A percentile compares a stretch with the other conserved stretches of the same genome.
Conservation (phyloP, 208 protist genomes). For the Trypanosomatidae sp. region DNA sequence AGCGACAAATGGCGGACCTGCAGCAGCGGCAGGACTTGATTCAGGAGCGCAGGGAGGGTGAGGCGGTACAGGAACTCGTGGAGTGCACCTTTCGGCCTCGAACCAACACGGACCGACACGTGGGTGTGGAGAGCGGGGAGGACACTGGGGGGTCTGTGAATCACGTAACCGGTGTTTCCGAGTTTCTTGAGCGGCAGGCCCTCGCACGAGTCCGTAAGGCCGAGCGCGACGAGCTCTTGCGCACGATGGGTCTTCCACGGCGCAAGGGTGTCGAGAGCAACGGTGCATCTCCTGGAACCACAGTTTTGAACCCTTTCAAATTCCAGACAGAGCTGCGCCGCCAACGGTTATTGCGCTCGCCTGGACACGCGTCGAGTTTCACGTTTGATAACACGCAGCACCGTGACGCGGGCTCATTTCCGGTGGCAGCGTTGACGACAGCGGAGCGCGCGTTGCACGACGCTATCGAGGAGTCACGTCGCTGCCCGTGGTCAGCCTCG, state of each 20-base stretch:
- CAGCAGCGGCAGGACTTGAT: slow-evolving; percentile 23
- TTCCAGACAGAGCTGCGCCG: slow-evolving; percentile 20
- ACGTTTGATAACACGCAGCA: not conserved
- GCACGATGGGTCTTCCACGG: slow-evolving; percentile 35
- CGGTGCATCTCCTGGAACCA: not conserved
- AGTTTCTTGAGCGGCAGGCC: slow-evolving; percentile 64
- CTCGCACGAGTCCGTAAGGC: slow-evolving; percentile 43
- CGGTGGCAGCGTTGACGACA: slow-evolving; percentile 4
- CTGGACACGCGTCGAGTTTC: not conserved
- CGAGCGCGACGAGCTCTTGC: slow-evolving; percentile 47
- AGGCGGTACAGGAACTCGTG: slow-evolving; percentile 53
- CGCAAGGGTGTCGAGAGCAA: slow-evolving; percentile 1
- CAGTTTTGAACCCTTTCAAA: slow-evolving; percentile 16
- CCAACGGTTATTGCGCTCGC: slow-evolving; percentile 1
- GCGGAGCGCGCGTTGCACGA: slow-evolving; percentile 24
- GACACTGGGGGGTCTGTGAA: slow-evolving; percentile 26
- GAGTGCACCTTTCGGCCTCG: slow-evolving; percentile 82
- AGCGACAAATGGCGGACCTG: slow-evolving; percentile 44
- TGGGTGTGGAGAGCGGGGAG: not conserved
- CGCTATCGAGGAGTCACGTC: slow-evolving; percentile 3
- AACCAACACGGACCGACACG: slow-evolving; percentile 37
- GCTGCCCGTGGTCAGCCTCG: not conserved
- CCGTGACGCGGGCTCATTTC: not conserved
- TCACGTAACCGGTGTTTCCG: slow-evolving; percentile 38
- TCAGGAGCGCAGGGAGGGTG: slow-evolving; percentile 23